phyloP scores from a whole-genome alignment of 805 yeast genomes.

The Kodamaea leandrae region DNA sequence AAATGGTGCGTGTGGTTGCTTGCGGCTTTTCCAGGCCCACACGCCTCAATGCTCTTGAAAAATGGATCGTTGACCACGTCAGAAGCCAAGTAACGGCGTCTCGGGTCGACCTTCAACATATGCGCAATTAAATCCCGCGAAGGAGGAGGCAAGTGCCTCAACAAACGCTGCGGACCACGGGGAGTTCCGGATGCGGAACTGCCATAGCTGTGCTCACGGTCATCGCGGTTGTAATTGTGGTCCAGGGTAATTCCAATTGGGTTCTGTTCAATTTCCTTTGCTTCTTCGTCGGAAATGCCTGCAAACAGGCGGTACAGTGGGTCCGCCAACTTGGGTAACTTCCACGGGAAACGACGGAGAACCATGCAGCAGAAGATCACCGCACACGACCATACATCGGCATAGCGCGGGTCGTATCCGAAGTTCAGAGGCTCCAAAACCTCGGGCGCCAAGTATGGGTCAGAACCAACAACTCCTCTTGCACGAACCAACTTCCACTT shows the following conservation, averaged over 20 bases:
- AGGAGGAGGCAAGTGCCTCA: constrained; percentile 67
- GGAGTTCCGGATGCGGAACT: constrained; percentile 16
- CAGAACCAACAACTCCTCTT: constrained; percentile 89
- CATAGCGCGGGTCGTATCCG: constrained; percentile 81
- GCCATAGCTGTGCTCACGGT: not conserved
- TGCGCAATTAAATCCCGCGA: constrained; percentile 58
- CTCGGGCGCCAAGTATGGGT: constrained; percentile 94
- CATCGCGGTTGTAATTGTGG: not conserved
- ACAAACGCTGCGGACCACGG: constrained; percentile 67
- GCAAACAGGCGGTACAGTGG: constrained; percentile 69
- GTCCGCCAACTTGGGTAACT: constrained; percentile 77
- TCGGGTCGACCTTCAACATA: constrained; percentile 65
- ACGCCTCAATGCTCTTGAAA: constrained; percentile 53
- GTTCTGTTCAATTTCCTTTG: constrained; percentile 8
- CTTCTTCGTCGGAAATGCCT: constrained; percentile 14
- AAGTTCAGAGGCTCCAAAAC: constrained; percentile 48
- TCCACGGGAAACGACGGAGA: constrained; percentile 91
- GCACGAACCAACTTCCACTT: constrained; percentile 56
- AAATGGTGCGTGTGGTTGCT: constrained; percentile 62
- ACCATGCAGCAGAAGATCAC: constrained; percentile 91
- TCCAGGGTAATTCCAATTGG: constrained; percentile 6
- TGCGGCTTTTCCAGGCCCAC: constrained; percentile 32
- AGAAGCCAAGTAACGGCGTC: constrained; percentile 55
- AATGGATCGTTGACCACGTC: constrained; percentile 59
- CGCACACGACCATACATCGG: constrained; percentile 92